A percentile compares a stretch with the other conserved stretches of the same genome.
Conservation (phyloP, 176 grass and related monocot species). For the Bonia amplexicaulis region DNA sequence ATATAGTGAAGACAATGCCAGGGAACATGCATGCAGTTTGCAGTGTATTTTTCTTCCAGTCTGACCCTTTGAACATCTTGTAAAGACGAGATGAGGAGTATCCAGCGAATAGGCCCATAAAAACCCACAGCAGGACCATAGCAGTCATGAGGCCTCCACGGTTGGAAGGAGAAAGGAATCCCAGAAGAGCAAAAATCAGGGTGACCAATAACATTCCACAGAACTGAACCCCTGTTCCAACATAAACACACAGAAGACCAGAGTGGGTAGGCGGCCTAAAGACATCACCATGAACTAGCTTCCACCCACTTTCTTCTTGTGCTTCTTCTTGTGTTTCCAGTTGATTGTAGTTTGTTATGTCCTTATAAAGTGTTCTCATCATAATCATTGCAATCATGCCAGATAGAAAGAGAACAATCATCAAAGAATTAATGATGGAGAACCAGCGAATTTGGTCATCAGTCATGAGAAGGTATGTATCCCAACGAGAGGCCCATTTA, state of each 20-base stretch:
- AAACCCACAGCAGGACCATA: background rate
- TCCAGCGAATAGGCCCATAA: background rate
- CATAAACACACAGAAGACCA: background rate
- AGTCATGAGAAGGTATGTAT: background rate
- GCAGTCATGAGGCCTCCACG: background rate
- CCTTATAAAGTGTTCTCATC: background rate
- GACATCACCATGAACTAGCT: background rate
- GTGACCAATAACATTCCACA: background rate
- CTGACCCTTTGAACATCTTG: background rate
- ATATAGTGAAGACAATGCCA: background rate
- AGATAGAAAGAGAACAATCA: background rate
- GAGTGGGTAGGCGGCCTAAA: background rate
- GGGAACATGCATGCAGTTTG: background rate
- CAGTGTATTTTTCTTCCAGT: background rate
- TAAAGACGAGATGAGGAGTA: background rate
- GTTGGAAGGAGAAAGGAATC: background rate
- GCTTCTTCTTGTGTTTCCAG: background rate
- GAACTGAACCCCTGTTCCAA: background rate
- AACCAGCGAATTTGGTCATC: background rate
- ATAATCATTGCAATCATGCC: background rate
- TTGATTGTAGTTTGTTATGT: background rate
- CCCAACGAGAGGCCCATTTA: background rate
- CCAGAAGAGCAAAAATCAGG: background rate
- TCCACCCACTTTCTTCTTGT: background rate
- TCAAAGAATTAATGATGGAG: background rate